phyloP scores from a whole-genome alignment of 257 asterid species.

The Ligustrum vulgare region DNA sequence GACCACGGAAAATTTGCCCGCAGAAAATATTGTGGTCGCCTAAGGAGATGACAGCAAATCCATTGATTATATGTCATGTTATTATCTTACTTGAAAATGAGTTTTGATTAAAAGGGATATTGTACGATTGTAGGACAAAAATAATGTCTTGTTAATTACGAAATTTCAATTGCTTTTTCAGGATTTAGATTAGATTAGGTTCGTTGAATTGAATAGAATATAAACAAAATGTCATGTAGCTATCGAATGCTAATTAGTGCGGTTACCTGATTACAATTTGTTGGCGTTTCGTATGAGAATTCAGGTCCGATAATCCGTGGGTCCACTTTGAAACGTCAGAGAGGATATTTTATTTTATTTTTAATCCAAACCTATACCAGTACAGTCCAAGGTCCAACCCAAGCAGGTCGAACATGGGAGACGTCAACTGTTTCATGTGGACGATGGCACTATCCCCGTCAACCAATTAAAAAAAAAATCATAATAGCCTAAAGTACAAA shows the following conservation, averaged over 20 bases:
- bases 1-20: constrained; percentile 29
- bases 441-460: too few relatives aligned
- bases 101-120: not conserved
- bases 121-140: not conserved
- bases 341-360: too few relatives aligned
- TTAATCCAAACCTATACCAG: too few relatives aligned
- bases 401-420: too few relatives aligned
- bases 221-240: not conserved
- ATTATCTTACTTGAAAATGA: constrained; percentile 10
- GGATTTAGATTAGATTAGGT: not conserved
- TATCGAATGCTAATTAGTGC: not conserved
- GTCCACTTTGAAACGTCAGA: too few relatives aligned
- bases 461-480: too few relatives aligned
- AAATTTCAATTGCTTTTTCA: not conserved
- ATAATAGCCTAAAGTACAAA: too few relatives aligned
- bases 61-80: constrained; percentile 20
- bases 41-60: constrained; percentile 30
- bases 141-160: not conserved
- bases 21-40: constrained; percentile 29
- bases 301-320: too few relatives aligned
- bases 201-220: not conserved
- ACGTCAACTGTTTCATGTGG: too few relatives aligned
- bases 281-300: too few relatives aligned
- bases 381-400: too few relatives aligned
- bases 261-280: too few relatives aligned